These are phyloP conservation scores for Paracoccidioides brasiliensis DNA, from an alignment of 2,329 filamentous ascomycete genomes.

Conservation along the genomic window DNA sequence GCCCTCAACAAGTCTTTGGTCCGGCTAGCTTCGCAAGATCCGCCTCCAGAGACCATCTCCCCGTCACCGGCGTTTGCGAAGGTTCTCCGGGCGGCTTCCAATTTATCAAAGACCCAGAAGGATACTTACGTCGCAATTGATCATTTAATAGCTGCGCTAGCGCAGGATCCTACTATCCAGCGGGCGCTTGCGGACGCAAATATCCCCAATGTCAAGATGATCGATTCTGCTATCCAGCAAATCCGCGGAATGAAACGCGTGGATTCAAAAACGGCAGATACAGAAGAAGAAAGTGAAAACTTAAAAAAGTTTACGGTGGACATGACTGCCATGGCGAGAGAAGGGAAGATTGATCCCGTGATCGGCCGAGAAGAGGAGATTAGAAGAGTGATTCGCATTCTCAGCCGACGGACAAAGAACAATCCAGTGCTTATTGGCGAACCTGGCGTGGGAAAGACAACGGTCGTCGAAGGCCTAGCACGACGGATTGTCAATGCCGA, in stretches of 20 bases:
- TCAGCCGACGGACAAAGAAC: constrained; percentile 92
- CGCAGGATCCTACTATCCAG: constrained; percentile 66
- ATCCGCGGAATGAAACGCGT: constrained; percentile 89
- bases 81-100: constrained; percentile 69
- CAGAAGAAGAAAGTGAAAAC: constrained; percentile 83
- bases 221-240: constrained; percentile 79
- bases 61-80: constrained; percentile 71
- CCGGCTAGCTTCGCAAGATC: constrained; percentile 83
- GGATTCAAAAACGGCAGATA: constrained; percentile 90
- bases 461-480: constrained; percentile 89
- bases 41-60: constrained; percentile 76
- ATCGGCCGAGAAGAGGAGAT: constrained; percentile 97
- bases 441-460: constrained; percentile 96
- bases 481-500: constrained; percentile 93
- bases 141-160: constrained; percentile 75
- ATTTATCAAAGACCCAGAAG: constrained; percentile 93
- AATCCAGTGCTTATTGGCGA: constrained; percentile 97
- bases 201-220: constrained; percentile 76
- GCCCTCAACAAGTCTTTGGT: constrained; percentile 85
- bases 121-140: constrained; percentile 91
- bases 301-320: constrained; percentile 97
- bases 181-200: constrained; percentile 69
- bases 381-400: constrained; percentile 75
- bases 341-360: constrained; percentile 95
- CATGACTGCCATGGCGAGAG: constrained; percentile 90